Conservation (phyloP, 805 yeast species). For the Kuraishia cidri region DNA sequence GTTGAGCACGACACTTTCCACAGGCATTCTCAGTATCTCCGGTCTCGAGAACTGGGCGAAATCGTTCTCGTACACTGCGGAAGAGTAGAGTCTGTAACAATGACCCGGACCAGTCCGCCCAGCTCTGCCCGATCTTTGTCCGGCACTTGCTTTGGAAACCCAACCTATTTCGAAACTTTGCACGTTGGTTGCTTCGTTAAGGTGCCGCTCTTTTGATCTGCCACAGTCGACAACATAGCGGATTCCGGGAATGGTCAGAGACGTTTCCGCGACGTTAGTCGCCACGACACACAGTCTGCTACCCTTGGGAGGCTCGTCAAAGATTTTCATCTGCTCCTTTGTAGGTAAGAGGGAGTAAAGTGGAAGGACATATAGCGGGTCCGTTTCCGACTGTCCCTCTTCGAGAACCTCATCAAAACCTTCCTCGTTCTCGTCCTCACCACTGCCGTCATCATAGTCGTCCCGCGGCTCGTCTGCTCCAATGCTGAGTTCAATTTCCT, state of each 20-base stretch:
- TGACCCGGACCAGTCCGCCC: constrained; percentile 99
- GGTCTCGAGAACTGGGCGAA: constrained; percentile 80
- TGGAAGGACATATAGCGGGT: constrained; percentile 87
- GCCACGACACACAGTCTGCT: constrained; percentile 88
- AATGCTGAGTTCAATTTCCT: constrained; percentile 74
- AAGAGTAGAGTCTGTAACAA: constrained; percentile 84
- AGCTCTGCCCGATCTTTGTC: constrained; percentile 94
- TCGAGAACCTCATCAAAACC: constrained; percentile 68
- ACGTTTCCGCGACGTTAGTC: constrained; percentile 96
- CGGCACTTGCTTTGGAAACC: constrained; percentile 94
- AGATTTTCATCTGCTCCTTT: constrained; percentile 88
- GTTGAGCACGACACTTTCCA: constrained; percentile 87
- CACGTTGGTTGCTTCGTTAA: constrained; percentile 76
- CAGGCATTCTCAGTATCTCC: constrained; percentile 91
- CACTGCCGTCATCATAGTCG: constrained; percentile 37
- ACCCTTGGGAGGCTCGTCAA: constrained; percentile 77
- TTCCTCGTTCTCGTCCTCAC: constrained; percentile 49
- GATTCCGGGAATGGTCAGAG: constrained; percentile 92
- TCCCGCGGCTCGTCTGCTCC: constrained; percentile 29
- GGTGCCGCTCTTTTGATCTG: constrained; percentile 81
- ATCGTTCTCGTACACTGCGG: constrained; percentile 86
- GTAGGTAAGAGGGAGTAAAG: constrained; percentile 92
- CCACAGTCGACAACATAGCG: constrained; percentile 95
- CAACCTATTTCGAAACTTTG: constrained; percentile 88
- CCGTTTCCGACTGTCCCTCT: constrained; percentile 60